A percentile compares a stretch with the other conserved stretches of the same genome.
phyloP scores from a whole-genome alignment of 192 early-diverging fungal species.

The Entrophospora sp. region DNA sequence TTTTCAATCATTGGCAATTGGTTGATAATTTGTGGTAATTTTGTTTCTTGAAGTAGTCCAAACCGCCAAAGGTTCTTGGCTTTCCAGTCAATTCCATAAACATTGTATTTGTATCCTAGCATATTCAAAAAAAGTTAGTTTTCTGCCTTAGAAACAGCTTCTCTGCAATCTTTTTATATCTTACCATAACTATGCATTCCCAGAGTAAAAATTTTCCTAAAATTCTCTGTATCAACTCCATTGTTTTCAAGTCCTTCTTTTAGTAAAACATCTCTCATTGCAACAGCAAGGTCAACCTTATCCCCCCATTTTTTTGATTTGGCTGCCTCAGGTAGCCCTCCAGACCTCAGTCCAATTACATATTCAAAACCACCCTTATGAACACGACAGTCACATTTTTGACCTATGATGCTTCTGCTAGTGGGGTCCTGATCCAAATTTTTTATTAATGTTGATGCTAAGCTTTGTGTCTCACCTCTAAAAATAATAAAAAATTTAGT shows the following conservation, averaged over 20 bases:
- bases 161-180: not conserved
- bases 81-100: conserved; percentile 9
- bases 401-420: conserved; percentile 6
- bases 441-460: conserved; percentile 1
- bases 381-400: not conserved
- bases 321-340: not conserved
- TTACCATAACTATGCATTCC: not conserved
- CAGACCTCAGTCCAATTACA: conserved; percentile 6
- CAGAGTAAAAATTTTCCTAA: not conserved
- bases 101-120: conserved; percentile 18
- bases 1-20: not conserved
- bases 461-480: conserved; percentile 1
- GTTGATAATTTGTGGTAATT: conserved; percentile 4
- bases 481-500: not conserved
- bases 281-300: not conserved
- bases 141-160: too few relatives aligned
- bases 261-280: not conserved
- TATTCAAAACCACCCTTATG: not conserved
- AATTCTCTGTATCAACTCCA: not conserved
- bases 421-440: not conserved
- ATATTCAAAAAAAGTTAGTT: too few relatives aligned
- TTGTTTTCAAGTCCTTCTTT: conserved; percentile 13
- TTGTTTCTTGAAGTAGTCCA: conserved; percentile 5
- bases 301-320: conserved; percentile 18
- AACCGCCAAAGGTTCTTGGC: not conserved